Evolutionary conservation across 129 eudicot species (phyloP).

Genomic region (Heracleum sosnowskyi): DNA sequence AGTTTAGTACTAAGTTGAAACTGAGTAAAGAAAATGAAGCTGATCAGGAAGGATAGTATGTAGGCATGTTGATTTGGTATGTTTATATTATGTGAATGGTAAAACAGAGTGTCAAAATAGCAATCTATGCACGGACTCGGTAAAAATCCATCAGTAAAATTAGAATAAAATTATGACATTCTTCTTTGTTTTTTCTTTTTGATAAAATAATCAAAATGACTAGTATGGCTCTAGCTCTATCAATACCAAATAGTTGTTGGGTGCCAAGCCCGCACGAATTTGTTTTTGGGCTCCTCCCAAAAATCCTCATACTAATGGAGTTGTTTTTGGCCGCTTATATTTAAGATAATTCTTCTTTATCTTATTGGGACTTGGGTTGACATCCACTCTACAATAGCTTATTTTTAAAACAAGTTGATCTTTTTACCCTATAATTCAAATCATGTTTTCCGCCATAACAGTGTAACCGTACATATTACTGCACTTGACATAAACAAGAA

Average conservation of each 20-base stretch:
- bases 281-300: too few relatives aligned
- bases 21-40: neutral
- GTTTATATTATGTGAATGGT: neutral
- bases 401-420: neutral
- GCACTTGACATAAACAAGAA: neutral
- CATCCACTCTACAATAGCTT: too few relatives aligned
- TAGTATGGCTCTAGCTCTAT: too few relatives aligned
- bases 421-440: too few relatives aligned
- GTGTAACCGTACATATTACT: neutral
- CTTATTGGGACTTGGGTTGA: too few relatives aligned
- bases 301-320: too few relatives aligned
- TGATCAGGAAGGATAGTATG: neutral
- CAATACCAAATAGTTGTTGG: neutral
- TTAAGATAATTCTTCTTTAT: too few relatives aligned
- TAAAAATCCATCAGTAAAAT: too few relatives aligned
- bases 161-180: neutral
- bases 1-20: slow-evolving; percentile 6
- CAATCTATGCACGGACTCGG: neutral
- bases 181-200: neutral
- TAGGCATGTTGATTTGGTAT: neutral
- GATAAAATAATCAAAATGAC: too few relatives aligned
- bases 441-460: neutral
- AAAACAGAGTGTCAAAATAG: neutral
- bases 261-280: too few relatives aligned
- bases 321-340: too few relatives aligned